A percentile compares a stretch with the other conserved stretches of the same genome.
phyloP scores from a whole-genome alignment of 352 stramenopile species.

The Phytophthora constricta region DNA sequence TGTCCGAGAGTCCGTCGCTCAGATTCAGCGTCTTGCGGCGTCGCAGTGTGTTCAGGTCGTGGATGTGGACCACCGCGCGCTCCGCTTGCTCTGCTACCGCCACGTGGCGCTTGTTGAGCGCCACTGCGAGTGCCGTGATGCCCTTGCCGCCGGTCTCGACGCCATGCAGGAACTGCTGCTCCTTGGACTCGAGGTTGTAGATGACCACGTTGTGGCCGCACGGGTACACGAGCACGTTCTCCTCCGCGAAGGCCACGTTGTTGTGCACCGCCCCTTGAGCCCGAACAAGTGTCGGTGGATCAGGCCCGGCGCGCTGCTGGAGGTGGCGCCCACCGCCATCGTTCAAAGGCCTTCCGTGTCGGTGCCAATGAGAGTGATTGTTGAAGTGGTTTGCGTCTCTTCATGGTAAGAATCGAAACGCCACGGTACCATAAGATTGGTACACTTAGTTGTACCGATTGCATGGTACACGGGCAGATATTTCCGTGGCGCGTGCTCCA shows the following conservation, averaged over 20 bases:
- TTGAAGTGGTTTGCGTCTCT: background rate
- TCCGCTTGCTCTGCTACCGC: conserved; percentile 90
- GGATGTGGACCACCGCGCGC: conserved; percentile 88
- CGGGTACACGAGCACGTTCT: conserved; percentile 87
- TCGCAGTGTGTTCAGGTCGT: conserved; percentile 89
- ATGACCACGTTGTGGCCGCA: conserved; percentile 90
- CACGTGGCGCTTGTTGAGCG: conserved; percentile 85
- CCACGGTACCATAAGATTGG: conserved; percentile 14
- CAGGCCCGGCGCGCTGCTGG: conserved; percentile 46
- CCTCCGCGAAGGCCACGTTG: conserved; percentile 86
- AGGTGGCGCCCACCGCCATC: conserved; percentile 23
- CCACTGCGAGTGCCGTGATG: conserved; percentile 89
- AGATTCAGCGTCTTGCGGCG: conserved; percentile 87
- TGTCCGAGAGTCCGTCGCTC: conserved; percentile 79
- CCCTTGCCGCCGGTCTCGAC: conserved; percentile 76
- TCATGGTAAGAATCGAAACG: background rate
- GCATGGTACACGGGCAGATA: conserved; percentile 38
- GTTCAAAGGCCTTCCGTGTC: conserved; percentile 25
- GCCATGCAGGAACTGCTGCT: conserved; percentile 91
- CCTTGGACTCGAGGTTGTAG: conserved; percentile 90
- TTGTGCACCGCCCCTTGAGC: conserved; percentile 85
- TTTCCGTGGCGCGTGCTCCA: conserved; percentile 38
- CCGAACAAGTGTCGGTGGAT: conserved; percentile 85
- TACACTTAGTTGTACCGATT: conserved; percentile 1
- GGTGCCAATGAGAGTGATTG: too few relatives aligned